These are phyloP conservation scores for Allium cepa DNA, from an alignment of 106 monocot genomes.

Conservation along the genomic window DNA sequence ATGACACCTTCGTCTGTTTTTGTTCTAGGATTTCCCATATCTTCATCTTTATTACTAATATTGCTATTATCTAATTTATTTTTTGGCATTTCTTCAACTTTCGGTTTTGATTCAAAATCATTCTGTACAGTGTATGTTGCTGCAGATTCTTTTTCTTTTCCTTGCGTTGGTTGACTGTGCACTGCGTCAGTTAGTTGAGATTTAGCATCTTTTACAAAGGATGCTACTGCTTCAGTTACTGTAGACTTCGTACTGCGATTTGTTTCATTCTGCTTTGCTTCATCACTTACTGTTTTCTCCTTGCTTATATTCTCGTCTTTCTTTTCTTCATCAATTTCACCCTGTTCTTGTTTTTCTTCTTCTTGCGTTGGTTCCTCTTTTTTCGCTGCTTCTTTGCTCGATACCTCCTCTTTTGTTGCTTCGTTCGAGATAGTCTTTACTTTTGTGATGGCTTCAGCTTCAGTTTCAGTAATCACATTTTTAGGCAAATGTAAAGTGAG, in stretches of 20 bases:
- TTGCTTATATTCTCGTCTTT: not conserved
- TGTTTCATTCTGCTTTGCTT: not conserved
- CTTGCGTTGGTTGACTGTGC: no score
- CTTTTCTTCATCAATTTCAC: not conserved
- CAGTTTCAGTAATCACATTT: not conserved
- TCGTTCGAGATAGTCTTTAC: not conserved
- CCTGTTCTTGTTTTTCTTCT: not conserved
- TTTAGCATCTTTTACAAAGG: no score
- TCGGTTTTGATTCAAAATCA: not conserved
- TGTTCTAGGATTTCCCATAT: not conserved
- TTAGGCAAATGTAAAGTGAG: conserved; percentile 15
- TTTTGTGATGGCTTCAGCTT: not conserved
- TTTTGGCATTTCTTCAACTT: not conserved
- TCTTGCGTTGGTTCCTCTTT: not conserved
- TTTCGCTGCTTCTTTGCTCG: not conserved
- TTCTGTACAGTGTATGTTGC: no score
- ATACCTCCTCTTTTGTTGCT: not conserved
- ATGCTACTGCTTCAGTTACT: not conserved
- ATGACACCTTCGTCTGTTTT: not conserved
- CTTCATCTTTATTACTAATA: not conserved
- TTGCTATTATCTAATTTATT: not conserved
- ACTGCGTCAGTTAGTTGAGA: no score
- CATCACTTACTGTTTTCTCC: not conserved
- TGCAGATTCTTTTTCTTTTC: no score
- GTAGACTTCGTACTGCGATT: not conserved